Conservation (phyloP, 352 stramenopile genomes). For the Phytophthora podocarpi region DNA sequence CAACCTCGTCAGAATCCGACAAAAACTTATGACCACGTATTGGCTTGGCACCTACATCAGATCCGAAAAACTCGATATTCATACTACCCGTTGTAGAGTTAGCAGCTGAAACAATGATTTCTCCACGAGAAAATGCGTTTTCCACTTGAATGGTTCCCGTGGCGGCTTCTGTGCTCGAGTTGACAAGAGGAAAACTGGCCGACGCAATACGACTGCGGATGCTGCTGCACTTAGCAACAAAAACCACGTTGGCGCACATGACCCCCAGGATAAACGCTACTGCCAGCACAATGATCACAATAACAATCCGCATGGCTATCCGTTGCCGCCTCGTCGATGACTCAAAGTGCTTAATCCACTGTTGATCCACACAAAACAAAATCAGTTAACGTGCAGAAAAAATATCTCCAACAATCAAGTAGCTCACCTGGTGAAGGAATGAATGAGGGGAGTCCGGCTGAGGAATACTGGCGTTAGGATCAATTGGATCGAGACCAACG, state of each 20-base stretch:
- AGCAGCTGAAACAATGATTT: slow-evolving; percentile 29
- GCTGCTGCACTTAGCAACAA: slow-evolving; percentile 70
- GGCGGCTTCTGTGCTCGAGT: slow-evolving; percentile 12
- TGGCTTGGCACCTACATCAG: slow-evolving; percentile 32
- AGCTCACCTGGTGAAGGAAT: slow-evolving; percentile 32
- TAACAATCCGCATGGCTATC: slow-evolving; percentile 62
- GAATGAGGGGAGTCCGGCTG: slow-evolving; percentile 12
- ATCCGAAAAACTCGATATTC: slow-evolving; percentile 49
- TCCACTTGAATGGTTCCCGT: slow-evolving; percentile 29
- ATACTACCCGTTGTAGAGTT: slow-evolving; percentile 34
- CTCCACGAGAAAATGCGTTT: slow-evolving; percentile 55
- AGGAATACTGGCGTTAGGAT: not conserved
- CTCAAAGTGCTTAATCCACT: slow-evolving; percentile 70
- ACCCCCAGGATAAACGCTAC: slow-evolving; percentile 62
- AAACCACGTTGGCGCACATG: slow-evolving; percentile 68
- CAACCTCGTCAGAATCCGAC: too few relatives aligned
- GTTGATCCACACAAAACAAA: not conserved
- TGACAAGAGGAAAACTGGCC: slow-evolving; percentile 44
- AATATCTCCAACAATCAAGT: not conserved
- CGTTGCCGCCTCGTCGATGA: slow-evolving; percentile 64
- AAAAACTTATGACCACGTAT: too few relatives aligned
- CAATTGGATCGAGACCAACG: slow-evolving; percentile 14
- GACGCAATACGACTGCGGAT: slow-evolving; percentile 61
- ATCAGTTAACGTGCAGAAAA: not conserved
- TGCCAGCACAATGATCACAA: slow-evolving; percentile 49